Base-by-base conservation (phyloP, 768 basidiomycete species). In the Boletus bicolor region DNA sequence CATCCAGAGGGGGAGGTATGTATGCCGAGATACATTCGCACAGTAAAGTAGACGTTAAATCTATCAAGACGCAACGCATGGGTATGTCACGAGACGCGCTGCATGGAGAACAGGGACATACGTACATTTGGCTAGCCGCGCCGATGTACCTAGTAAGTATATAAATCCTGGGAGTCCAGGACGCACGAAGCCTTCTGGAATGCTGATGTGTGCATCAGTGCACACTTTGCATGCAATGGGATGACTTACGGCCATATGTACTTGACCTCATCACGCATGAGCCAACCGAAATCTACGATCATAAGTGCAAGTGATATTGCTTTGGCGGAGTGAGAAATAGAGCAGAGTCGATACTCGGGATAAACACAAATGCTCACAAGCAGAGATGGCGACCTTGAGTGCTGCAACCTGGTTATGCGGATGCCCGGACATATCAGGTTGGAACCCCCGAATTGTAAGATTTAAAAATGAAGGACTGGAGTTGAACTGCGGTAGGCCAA, bases 161-260 rank as follows among this genome's bases (percentile, higher is more conserved):
- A 30, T 30, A 30, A 30, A 30, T 30, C 28, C 28, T 30, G 5
- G 28, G 7, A 7, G 28, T 30, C 28, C 28, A 30, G 28, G 28
- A 30, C 28, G 7, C 28, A 7, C 51, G 49, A 24, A 62, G 12
- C 12, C 41, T 53, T 34, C 65, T 67, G 44, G 7, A 32, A 26
- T 34, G 3, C 3, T 2, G 19, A 26, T 45, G n/a, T 15, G 36
- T 48, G 10, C 14, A 44, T 6, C 9, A 35, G 30, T 5, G 15
- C 6, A 35, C 7, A 19, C 8, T 7, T 17, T 8, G 7, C 32
- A 42, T 15, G 19, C 3, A 7, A 26, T 4, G 6, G 12, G 24
- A n/a, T 2, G 6, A 56, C 67, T 61, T 35, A 68, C 65, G 65
- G 57, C 65, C 65, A 68, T 19, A 68, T 32, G 9, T 46, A 3